Percentiles rank a stretch among this genome's conserved stretches.
Conservation (phyloP, 2,329 filamentous ascomycete species). For the Sodiomyces alkalinus region DNA sequence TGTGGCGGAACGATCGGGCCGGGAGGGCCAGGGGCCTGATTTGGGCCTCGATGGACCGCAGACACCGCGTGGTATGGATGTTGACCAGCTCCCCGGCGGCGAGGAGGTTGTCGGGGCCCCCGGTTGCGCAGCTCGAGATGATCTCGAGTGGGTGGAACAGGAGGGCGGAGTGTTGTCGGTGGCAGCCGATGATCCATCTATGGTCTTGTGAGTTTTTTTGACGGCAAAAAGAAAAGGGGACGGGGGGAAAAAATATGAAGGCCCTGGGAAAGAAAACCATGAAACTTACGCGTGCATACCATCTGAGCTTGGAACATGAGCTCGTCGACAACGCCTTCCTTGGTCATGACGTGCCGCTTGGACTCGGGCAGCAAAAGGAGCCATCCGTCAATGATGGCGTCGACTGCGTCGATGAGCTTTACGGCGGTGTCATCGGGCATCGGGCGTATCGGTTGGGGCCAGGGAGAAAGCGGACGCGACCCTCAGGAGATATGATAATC, state of each 20-base stretch:
- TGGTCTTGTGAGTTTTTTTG: not conserved
- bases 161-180: slow-evolving; percentile 23
- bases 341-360: slow-evolving; percentile 16
- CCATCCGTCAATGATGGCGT: slow-evolving; percentile 23
- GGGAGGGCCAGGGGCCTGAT: slow-evolving; percentile 22
- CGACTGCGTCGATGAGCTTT: slow-evolving; percentile 49
- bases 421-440: too few relatives aligned
- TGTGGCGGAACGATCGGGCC: slow-evolving; percentile 16
- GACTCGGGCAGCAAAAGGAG: slow-evolving; percentile 18
- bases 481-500: slow-evolving; percentile 19
- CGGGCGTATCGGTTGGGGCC: too few relatives aligned
- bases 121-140: slow-evolving; percentile 21
- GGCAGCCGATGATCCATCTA: slow-evolving; percentile 18
- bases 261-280: too few relatives aligned
- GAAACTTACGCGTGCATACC: slow-evolving; percentile 12
- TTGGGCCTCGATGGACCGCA: slow-evolving; percentile 21
- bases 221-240: not conserved
- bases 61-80: slow-evolving; percentile 22
- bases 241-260: too few relatives aligned
- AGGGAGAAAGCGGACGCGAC: slow-evolving; percentile 41
- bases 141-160: slow-evolving; percentile 20
- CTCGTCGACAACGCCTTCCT: slow-evolving; percentile 14
- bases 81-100: slow-evolving; percentile 14
- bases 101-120: slow-evolving; percentile 9
- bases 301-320: slow-evolving; percentile 15